Evolutionary conservation across 805 yeast genomes (phyloP), one percentile per base, ranked within the genome.

Genomic region (Nakazawaea populi): DNA sequence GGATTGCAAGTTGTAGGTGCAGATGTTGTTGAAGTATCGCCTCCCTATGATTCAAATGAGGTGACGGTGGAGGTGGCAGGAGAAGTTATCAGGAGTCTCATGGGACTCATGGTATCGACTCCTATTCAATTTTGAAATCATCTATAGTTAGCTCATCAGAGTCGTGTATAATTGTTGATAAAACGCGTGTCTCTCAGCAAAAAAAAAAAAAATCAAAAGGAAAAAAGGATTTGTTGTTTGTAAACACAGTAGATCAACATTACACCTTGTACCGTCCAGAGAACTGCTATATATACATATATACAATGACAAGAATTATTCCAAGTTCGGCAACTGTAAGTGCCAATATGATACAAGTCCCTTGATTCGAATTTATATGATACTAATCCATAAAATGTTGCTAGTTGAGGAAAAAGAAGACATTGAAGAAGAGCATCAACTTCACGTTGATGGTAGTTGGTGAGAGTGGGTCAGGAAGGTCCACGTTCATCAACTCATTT

Each of bases 401-500:
- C 9, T 44, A 64, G 68, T 59, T 82, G 54, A 78, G 89, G 65
- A 87, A 87, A 71, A 81, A 87, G 65, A 88, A 88, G 72, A 85
- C 83, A 46, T 72, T 87, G 67, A 89, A 88, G 68, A 86, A 88
- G 68, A 87, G 90, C 35, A 82, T 88, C 71, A 88, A 87, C 62
- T 89, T 90, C 73, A 85, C 95, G 27, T 65, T 87, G 53, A 84
- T 90, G 92, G 83, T 88, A 38, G 84, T 89, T 51, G 97, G 97
- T 42, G 86, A 87, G 63, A 80, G 85, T 44, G 97, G 97, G 2
- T 72, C 83, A 44, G 97, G 97, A 14, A 79, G 96, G 65, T 86
- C 96, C n/a, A 90, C 96, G 5, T 85, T 90, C 60, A 88, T 91
- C 65, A 90, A 91, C 71, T 86, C 96, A 37, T 74, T 90, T 49